These are phyloP conservation scores for Teratosphaeria destructans DNA, from an alignment of 2,329 filamentous ascomycete genomes.

Conservation along the genomic window DNA sequence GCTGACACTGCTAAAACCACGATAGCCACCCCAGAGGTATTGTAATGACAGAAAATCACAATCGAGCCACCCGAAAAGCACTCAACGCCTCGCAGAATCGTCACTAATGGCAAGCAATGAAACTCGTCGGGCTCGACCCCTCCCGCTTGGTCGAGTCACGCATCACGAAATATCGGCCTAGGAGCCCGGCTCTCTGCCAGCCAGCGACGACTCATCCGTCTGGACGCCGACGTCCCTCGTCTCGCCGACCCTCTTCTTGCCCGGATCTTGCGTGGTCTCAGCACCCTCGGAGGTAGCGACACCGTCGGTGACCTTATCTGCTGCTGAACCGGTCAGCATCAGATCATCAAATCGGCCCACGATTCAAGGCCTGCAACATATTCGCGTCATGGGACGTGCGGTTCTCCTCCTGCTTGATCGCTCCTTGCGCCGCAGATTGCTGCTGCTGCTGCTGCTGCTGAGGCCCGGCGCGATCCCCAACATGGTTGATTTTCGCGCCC, in stretches of 20 bases:
- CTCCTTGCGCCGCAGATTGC: constrained; percentile 3
- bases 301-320: constrained; percentile 13
- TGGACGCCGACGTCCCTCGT: constrained; percentile 23
- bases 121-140: background rate
- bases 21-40: constrained; percentile 4
- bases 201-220: constrained; percentile 13
- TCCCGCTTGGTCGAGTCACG: background rate
- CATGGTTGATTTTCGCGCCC: constrained; percentile 21
- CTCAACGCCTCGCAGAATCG: constrained; percentile 3
- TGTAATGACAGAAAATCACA: constrained; percentile 11
- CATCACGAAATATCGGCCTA: constrained; percentile 1
- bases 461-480: constrained; percentile 10
- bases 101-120: background rate
- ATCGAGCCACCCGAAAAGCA: constrained; percentile 3
- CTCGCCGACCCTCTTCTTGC: constrained; percentile 9
- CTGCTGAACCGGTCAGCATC: constrained; percentile 21
- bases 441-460: constrained; percentile 2
- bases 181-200: constrained; percentile 15
- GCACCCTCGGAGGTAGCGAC: constrained; percentile 10
- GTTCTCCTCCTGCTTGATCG: constrained; percentile 30
- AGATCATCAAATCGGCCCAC: constrained; percentile 13
- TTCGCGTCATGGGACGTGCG: constrained; percentile 21
- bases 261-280: constrained; percentile 14
- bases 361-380: constrained; percentile 19
- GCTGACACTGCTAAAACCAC: background rate